Base-by-base conservation (phyloP, 257 asterid genomes). In the Pogostemon cablin region DNA sequence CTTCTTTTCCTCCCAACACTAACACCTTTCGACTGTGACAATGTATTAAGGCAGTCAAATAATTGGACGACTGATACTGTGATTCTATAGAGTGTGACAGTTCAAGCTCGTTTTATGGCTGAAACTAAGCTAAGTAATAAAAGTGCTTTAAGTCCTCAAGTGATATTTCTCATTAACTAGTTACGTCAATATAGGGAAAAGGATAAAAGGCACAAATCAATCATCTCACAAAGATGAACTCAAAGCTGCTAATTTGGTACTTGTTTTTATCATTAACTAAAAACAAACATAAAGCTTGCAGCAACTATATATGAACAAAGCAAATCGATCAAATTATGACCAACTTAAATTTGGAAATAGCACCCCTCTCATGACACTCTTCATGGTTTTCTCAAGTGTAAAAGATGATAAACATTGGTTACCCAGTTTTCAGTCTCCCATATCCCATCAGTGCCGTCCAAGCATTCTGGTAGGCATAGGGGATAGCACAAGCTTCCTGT, bases 401-500 rank as follows among this genome's bases (percentile, higher is more conserved):
- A 68, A 34, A 70, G 64, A 76, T 62, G 8, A 60, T 46, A 50
- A 54, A 65, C 52, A 75, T 57, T 65, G 64, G 58, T 86, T 95
- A 95, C 99, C 97, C 96, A 64, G 71, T 69, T 64, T 77, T 79
- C 62, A 89, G 85, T 73, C 87, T 82, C 67, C 97, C 98, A 49
- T 91, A 89, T 81, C 95, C 77, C 80, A 80, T 84, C 63, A 95
- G 72, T 10, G 99, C 98, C 65, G 96, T 96, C 98, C 99, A 95
- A 76, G 99, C 99, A 78, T 98, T 95, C 85, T 91, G 76, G 63
- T 98, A 87, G 81, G 98, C 97, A 80, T 91, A 95, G 44, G 99
- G 99, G 72, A 95, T 86, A 63, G 93, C 98, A 75, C 99, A 91
- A 37, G 99, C 99, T 69, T 95, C 99, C 99, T 95, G 90, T 68